Base-by-base conservation (phyloP, 768 basidiomycete genomes). In the Coprinopsis sp. region DNA sequence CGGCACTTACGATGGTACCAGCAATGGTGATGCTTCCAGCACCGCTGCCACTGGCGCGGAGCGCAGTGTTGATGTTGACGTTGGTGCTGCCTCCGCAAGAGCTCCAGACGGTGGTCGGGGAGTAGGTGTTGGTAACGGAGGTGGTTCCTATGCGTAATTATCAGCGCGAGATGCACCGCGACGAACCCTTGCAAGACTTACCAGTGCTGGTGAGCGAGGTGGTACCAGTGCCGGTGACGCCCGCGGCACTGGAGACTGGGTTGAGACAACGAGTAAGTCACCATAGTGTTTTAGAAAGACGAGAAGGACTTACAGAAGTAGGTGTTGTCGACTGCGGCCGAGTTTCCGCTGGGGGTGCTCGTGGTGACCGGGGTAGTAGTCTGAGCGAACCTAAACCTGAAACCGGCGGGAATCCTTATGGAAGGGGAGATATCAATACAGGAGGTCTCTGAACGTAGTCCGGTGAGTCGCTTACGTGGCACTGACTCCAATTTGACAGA, bases 341-440 rank as follows among this genome's bases (percentile, higher is more conserved):
- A 39, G 37, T 39, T 39, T 39, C 37, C 37, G 37, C 37, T 39
- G 4, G 37, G 37, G 21, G 37, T 39, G 37, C 37, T 39, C 7
- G 37, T n/a, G 8, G 37, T 39, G 7, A 39, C 37, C 16, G 36
- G 36, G 36, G 16, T 37, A 19, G 36, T 21, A 6, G 21, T 22
- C n/a, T 39, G 37, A 6, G 37, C n/a, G 18, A 39, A 39, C 37
- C 37, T 39, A 24, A 39, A 39, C 37, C 37, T 39, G 14, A 12
- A 39, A 10, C 37, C 37, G 22, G 37, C 19, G 11, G 37, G 21
- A 24, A 39, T 39, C 21, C 37, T 39, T 11, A 19, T 8, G n/a
- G n/a, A 39, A 24, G 37, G 13, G n/a, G 14, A 21, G 18, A 23
- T 14, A 6, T 39, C 6, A 39, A 7, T n/a, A 39, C 13, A 18